phyloP scores from a whole-genome alignment of 1,139 yeast genomes.

The Suhomyces ambrosiae region DNA sequence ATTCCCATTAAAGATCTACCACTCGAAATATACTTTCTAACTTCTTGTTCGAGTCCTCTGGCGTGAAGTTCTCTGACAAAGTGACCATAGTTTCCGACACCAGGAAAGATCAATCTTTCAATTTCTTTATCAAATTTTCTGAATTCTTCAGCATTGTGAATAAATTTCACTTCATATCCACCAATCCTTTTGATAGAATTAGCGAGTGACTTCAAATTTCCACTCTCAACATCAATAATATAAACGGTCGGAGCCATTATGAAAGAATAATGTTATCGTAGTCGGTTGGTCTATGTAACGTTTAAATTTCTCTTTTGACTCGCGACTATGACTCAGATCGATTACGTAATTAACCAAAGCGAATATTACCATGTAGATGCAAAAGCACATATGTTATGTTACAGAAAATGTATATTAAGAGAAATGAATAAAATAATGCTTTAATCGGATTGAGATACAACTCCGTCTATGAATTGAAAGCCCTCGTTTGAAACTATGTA shows the following conservation, averaged over 20 bases:
- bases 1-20: constrained; percentile 93
- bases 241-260: constrained; percentile 44
- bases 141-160: constrained; percentile 44
- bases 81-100: constrained; percentile 96
- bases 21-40: constrained; percentile 61
- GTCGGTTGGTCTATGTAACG: no score
- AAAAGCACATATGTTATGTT: no score
- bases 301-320: not conserved
- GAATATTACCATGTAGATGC: no score
- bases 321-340: not conserved
- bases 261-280: not conserved
- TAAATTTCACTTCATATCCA: constrained; percentile 54
- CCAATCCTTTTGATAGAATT: constrained; percentile 85
- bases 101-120: constrained; percentile 72
- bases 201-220: constrained; percentile 83
- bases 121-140: constrained; percentile 44
- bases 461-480: no score
- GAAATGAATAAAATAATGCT: constrained; percentile 1
- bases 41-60: constrained; percentile 65
- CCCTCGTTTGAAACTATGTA: no score
- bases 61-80: constrained; percentile 70
- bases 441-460: constrained; percentile 2
- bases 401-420: no score
- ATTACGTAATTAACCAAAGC: no score
- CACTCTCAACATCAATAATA: constrained; percentile 93